A percentile compares a stretch with the other conserved stretches of the same genome.
phyloP scores from a whole-genome alignment of 805 yeast species.

The Wickerhamia fluorescens region DNA sequence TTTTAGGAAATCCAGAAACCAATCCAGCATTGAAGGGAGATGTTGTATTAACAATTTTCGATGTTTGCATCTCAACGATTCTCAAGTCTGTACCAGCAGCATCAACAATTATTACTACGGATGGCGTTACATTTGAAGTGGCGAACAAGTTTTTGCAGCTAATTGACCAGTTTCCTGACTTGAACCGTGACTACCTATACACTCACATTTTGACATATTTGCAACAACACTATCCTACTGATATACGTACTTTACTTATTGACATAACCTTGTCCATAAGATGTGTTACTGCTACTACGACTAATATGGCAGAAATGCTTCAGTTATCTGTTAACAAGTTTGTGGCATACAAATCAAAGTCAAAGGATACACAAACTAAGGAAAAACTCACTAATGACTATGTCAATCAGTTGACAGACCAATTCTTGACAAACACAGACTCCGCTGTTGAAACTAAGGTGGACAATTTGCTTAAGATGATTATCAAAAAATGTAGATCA shows the following conservation, averaged over 20 bases:
- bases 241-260: conserved; percentile 35
- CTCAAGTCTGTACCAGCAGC: conserved; percentile 18
- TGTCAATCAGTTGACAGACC: conserved; percentile 18
- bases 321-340: conserved; percentile 68
- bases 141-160: conserved; percentile 41
- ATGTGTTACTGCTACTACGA: conserved; percentile 31
- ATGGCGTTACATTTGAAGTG: conserved; percentile 35
- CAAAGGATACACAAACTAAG: conserved; percentile 22
- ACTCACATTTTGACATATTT: conserved; percentile 56
- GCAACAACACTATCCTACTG: conserved; percentile 33
- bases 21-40: conserved; percentile 62
- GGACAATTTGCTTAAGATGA: conserved; percentile 30
- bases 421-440: conserved; percentile 14
- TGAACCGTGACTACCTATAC: conserved; percentile 63
- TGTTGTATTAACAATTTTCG: conserved; percentile 36
- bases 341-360: conserved; percentile 48
- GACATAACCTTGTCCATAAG: conserved; percentile 68
- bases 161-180: conserved; percentile 62
- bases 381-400: conserved; percentile 24
- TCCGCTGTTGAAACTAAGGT: conserved; percentile 17
- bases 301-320: conserved; percentile 49
- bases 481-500: conserved; percentile 31
- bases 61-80: conserved; percentile 27
- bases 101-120: conserved; percentile 18
- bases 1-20: conserved; percentile 79